Evolutionary conservation across 2,329 filamentous ascomycete genomes (phyloP).

Genomic region (Epichloe sibirici): DNA sequence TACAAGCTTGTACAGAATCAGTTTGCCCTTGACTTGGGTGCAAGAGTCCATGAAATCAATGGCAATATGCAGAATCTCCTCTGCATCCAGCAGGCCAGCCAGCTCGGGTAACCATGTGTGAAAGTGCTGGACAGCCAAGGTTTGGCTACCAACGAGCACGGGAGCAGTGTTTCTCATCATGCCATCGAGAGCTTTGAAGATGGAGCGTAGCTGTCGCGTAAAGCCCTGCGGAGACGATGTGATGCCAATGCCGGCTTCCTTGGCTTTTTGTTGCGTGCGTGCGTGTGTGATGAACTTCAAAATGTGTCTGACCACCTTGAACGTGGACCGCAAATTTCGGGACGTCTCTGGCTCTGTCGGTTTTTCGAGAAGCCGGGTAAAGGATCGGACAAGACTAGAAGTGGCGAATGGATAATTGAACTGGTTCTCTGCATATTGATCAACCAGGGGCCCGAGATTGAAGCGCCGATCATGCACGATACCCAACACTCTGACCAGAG

Average conservation of each 20-base stretch:
- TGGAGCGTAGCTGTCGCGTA: slow-evolving; percentile 67
- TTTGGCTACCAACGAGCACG: slow-evolving; percentile 85
- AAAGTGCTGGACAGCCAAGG: slow-evolving; percentile 88
- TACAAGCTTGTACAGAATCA: slow-evolving; percentile 83
- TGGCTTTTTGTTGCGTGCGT: slow-evolving; percentile 72
- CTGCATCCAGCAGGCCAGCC: slow-evolving; percentile 57
- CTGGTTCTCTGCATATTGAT: slow-evolving; percentile 75
- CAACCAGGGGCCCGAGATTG: slow-evolving; percentile 80
- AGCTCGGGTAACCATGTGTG: slow-evolving; percentile 96
- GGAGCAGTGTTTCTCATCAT: slow-evolving; percentile 84
- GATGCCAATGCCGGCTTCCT: slow-evolving; percentile 78
- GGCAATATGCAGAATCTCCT: slow-evolving; percentile 82
- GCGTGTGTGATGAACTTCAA: slow-evolving; percentile 92
- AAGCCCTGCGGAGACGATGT: slow-evolving; percentile 62
- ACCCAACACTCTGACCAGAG: slow-evolving; percentile 76
- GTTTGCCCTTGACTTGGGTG: slow-evolving; percentile 73
- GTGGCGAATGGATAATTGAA: slow-evolving; percentile 94
- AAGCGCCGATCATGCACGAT: slow-evolving; percentile 93
- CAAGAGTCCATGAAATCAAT: slow-evolving; percentile 93
- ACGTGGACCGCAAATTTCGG: slow-evolving; percentile 73
- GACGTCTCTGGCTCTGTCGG: slow-evolving; percentile 75
- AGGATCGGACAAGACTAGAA: slow-evolving; percentile 75
- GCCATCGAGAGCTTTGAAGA: slow-evolving; percentile 80
- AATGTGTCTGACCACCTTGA: slow-evolving; percentile 89
- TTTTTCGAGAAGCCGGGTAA: slow-evolving; percentile 69